phyloP scores from a whole-genome alignment of 2,329 filamentous ascomycete species.

The Aspergillus sp. region DNA sequence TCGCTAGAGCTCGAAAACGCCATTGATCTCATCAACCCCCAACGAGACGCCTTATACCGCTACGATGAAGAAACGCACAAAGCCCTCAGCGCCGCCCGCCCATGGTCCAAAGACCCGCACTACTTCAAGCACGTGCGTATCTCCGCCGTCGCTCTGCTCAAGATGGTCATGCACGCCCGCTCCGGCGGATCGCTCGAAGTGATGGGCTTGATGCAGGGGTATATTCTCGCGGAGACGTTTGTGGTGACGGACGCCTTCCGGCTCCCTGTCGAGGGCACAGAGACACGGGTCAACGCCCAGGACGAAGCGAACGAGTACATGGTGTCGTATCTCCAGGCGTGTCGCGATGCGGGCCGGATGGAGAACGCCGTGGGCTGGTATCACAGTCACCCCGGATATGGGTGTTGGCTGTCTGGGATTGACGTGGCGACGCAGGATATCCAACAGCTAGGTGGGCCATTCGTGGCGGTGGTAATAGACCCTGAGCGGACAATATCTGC shows the following conservation, averaged over 20 bases:
- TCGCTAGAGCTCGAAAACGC: conserved; percentile 75
- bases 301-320: conserved; percentile 96
- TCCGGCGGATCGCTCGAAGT: conserved; percentile 86
- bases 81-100: conserved; percentile 53
- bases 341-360: conserved; percentile 64
- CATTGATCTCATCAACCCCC: conserved; percentile 71
- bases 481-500: conserved; percentile 90
- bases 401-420: conserved; percentile 95
- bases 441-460: conserved; percentile 88
- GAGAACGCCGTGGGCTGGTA: conserved; percentile 99
- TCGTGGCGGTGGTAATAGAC: conserved; percentile 92
- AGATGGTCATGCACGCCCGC: conserved; percentile 99
- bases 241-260: conserved; percentile 92
- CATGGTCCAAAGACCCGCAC: conserved; percentile 70
- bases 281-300: conserved; percentile 93
- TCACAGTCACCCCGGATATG: conserved; percentile 93
- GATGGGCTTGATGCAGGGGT: conserved; percentile 98
- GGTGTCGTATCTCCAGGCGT: conserved; percentile 70
- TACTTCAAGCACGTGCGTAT: conserved; percentile 93
- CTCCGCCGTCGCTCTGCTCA: conserved; percentile 84
- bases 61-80: conserved; percentile 66
- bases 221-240: conserved; percentile 72
- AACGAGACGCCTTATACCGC: conserved; percentile 83
- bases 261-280: conserved; percentile 93
- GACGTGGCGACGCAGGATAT: conserved; percentile 81